These are phyloP conservation scores for Zostera marina DNA, from an alignment of 116 monocot genomes.

Conservation along the genomic window DNA sequence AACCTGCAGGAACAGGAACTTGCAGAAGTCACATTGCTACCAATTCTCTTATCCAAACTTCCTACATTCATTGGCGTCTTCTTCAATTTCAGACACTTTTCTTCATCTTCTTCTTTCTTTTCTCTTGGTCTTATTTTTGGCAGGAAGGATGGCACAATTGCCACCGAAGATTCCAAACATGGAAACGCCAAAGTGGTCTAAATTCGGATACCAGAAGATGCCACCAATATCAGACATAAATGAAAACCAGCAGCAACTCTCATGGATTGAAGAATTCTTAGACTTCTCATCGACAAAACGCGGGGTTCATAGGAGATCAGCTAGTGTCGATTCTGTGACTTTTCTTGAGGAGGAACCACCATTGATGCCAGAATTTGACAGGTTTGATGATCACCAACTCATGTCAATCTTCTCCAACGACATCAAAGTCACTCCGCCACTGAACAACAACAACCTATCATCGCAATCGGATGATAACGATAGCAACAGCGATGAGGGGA, in stretches of 20 bases:
- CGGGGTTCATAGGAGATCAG: conserved; percentile 34
- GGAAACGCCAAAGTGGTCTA: conserved; percentile 14
- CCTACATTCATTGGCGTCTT: not conserved
- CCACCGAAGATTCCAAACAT: conserved; percentile 54
- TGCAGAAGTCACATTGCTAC: not conserved
- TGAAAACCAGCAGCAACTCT: not conserved
- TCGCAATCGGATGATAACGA: conserved; percentile 16
- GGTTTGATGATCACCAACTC: conserved; percentile 63
- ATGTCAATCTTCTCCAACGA: conserved; percentile 57
- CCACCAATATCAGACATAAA: not conserved
- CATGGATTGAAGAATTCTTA: conserved; percentile 66
- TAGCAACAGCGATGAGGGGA: conserved; percentile 7
- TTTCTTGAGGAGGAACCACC: conserved; percentile 24
- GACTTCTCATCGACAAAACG: conserved; percentile 47
- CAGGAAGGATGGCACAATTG: conserved; percentile 45
- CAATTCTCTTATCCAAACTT: not conserved
- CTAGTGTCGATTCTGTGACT: conserved; percentile 34
- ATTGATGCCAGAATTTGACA: conserved; percentile 29
- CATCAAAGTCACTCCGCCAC: not conserved
- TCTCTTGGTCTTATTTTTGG: not conserved
- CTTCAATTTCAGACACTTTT: not conserved
- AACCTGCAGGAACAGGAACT: not conserved
- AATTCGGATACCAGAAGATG: conserved; percentile 10
- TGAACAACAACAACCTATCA: conserved; percentile 6
- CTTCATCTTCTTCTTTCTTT: not conserved